Evolutionary conservation across 2,329 filamentous ascomycete genomes (phyloP).

Genomic region (Aureobasidium sp.): DNA sequence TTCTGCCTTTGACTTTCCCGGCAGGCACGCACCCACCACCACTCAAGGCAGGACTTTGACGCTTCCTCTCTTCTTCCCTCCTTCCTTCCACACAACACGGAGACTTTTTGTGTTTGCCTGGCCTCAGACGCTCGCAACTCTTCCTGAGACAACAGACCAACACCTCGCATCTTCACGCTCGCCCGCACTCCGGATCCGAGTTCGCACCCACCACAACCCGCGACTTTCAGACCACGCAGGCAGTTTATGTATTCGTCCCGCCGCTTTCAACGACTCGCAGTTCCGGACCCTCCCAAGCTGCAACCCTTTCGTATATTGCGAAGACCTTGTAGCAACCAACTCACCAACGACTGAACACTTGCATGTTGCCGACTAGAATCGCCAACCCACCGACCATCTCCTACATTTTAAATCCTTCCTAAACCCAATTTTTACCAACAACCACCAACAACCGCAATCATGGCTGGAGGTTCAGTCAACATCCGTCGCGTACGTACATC

Average conservation of each 20-base stretch:
- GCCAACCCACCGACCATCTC: slow-evolving; percentile 35
- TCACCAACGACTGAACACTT: slow-evolving; percentile 73
- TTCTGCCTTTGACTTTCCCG: not conserved
- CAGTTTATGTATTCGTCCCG: slow-evolving; percentile 99
- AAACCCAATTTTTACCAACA: slow-evolving; percentile 18
- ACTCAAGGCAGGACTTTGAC: not conserved
- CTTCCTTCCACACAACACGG: not conserved
- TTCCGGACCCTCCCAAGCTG: slow-evolving; percentile 90
- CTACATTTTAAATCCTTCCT: slow-evolving; percentile 17
- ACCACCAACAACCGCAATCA: slow-evolving; percentile 52
- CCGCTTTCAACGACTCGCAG: slow-evolving; percentile 89
- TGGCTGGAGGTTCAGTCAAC: slow-evolving; percentile 80
- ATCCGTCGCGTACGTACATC: slow-evolving; percentile 61
- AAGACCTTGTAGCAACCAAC: slow-evolving; percentile 85
- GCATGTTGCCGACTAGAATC: slow-evolving; percentile 44
- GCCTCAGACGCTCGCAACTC: not conserved
- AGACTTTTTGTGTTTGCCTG: slow-evolving; percentile 10
- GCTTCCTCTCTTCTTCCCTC: not conserved
- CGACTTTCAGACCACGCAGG: slow-evolving; percentile 20
- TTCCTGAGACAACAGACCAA: slow-evolving; percentile 8
- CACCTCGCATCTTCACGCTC: not conserved
- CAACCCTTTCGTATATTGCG: slow-evolving; percentile 93
- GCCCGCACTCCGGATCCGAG: slow-evolving; percentile 8
- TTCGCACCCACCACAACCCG: slow-evolving; percentile 12
- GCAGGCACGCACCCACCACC: not conserved